Base-by-base conservation (phyloP, 2,329 filamentous ascomycete species). In the Verticillium longisporum region DNA sequence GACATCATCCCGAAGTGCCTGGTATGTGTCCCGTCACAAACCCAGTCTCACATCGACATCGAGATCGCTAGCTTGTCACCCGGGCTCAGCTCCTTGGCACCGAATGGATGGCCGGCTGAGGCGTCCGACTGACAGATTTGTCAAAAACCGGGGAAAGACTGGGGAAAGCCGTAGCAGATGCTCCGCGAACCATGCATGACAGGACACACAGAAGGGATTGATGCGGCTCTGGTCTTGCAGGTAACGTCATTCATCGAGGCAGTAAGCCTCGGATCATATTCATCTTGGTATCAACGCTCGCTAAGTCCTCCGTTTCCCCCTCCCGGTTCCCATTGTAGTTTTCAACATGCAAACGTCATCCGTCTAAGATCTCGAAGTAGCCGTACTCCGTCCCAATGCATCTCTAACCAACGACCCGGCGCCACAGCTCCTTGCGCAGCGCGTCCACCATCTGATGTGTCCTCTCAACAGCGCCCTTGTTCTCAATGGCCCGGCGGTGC, bases 401-500 rank as follows among this genome's bases (percentile, higher is more conserved):
- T 31, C 26, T 31, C 4, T 21, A 64, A 0, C 68, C 67, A n/a
- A 70, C 56, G 3, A 72, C 54, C 18, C 71, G 64, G 1, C 68
- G 66, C 0, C 70, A 63, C 21, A 73, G 60, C 55, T 73, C 71
- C 32, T 64, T 65, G 54, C 69, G 67, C 67, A 73, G 66, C 1
- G 70, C 66, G 9, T 63, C 62, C 0, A 68, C 68, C 70, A 71
- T 70, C 53, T 66, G 65, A 9, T 60, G 45, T 60, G 71, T 13
- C 66, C 69, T 55, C 61, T 67, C 2, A 10, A 69, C 68, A 3
- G 69, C 69, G 9, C 68, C 75, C 10, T 70, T 65, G 60, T 77
- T 77, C 70, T 77, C 75, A 3, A 73, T 67, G 4, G 73, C 75
- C 34, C 75, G 65, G 26, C 75, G 67, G 3, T 70, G 65, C 26